Base-by-base conservation (phyloP, 73 alveolate genomes). In the Paramecium biaurelia region DNA sequence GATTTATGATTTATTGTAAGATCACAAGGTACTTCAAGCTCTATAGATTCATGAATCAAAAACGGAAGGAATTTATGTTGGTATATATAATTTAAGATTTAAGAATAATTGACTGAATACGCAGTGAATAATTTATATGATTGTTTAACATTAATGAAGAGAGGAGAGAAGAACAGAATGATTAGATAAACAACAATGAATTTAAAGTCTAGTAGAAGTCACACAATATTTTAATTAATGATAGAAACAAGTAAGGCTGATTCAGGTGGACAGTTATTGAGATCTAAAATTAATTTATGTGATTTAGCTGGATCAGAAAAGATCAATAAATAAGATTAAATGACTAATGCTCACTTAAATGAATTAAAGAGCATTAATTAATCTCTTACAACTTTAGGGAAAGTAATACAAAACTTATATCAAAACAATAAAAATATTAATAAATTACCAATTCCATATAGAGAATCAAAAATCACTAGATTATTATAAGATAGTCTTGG, bases 221-320 rank as follows among this genome's bases (percentile, higher is more conserved):
- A 96, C 56, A 86, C 96, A 21, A 92, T 96, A 15, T 95, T 95
- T 93, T 86, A 96, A 70, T 26, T 96, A 7, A 58, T 92, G 7
- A 43, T 96, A 6, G 99, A 96, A 70, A 79, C 95, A 2, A 92
- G 68, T 20, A 76, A 92, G 86, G 57, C 97, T 84, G 56, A 95
- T 89, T 43, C 94, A 92, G 86, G 70, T 94, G 79, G 97, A 53
- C 43, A 90, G 70, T 45, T 57, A 41, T 35, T 88, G 85, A 79
- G 94, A 89, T 76, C 97, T 1, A 93, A 96, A 85, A 89, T 97
- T 43, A 97, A 96, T 94, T 70, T 97, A 18, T 96, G 99, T 37
- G 99, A 97, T 85, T 85, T 97, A 24, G 99, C 99, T 67, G 99
- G 99, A 37, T 93, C 98, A 41, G 99, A 97, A 92, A 97, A 97